Base-by-base conservation (phyloP, 257 asterid species). In the Mitragyna speciosa region DNA sequence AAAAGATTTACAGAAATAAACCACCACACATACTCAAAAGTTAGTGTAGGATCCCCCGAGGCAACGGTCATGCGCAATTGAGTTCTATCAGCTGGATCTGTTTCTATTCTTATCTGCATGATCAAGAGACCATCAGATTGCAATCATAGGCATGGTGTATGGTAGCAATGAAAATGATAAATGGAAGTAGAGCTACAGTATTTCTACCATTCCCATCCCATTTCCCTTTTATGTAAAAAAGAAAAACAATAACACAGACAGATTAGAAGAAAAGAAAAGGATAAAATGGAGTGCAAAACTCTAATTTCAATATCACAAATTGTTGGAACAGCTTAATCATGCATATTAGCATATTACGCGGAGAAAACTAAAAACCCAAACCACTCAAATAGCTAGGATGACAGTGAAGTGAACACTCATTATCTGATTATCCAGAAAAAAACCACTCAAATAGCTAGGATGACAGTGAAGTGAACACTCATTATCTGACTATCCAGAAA, bases 61-160 rank as follows among this genome's bases (percentile, higher is more conserved):
- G 97, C 97, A 79, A 90, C 82, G 5, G 97, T 94, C 93, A 92
- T 88, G 17, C 98, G 97, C 80, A 94, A 79, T 84, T 94, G 98
- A 33, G 98, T 91, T 88, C 98, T 89, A 85, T 94, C 98, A 4
- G 98, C 95, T 69, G 98, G 97, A 87, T 94, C 98, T 9, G 98
- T 94, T 89, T 94, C 98, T 80, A 94, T 89, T 90, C 98, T 90
- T 82, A 88, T 70, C 98, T 94, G 90, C 76, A 22, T 51, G 69
- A 48, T 58, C 70, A 51, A 77, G 75, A 26, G 82, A 70, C 41
- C 31, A 65, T 61, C 74, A 31, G 47, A 79, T 10, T 11, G 3
- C 6, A 52, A 59, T 8, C 12, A 12, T 15, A 59, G 14, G 41
- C n/a, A n/a, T 11, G 56, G 47, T 41, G 33, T 26, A 4, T 3